phyloP scores from a whole-genome alignment of 2,329 filamentous ascomycete species.

The Aspergillus hortae region DNA sequence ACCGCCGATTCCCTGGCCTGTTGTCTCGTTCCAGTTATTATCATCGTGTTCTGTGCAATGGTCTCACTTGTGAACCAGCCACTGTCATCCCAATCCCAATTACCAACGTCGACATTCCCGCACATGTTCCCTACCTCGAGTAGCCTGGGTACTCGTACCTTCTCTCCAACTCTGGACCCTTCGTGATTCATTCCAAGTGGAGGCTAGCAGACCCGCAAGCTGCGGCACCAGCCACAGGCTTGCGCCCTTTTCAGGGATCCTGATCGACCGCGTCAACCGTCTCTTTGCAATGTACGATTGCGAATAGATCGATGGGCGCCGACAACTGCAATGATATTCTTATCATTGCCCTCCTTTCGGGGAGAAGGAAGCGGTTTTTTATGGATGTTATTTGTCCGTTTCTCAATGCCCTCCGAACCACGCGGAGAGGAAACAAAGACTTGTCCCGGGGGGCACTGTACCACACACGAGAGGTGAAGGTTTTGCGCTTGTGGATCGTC shows the following conservation, averaged over 20 bases:
- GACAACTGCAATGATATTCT: slow-evolving; percentile 35
- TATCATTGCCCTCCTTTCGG: slow-evolving; percentile 30
- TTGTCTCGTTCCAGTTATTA: slow-evolving; percentile 36
- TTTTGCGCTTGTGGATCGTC: slow-evolving; percentile 9
- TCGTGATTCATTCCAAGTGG: slow-evolving; percentile 14
- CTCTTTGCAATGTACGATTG: slow-evolving; percentile 52
- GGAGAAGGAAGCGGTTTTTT: slow-evolving; percentile 74
- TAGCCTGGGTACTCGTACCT: slow-evolving; percentile 33
- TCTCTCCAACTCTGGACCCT: slow-evolving; percentile 35
- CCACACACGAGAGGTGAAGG: slow-evolving; percentile 65
- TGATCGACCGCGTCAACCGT: slow-evolving; percentile 67
- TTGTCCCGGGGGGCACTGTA: slow-evolving; percentile 83
- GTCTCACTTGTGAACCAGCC: slow-evolving; percentile 13
- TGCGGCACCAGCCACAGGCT: slow-evolving; percentile 52
- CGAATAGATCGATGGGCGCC: slow-evolving; percentile 56
- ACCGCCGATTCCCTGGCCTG: slow-evolving; percentile 29
- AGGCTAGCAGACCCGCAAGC: slow-evolving; percentile 46
- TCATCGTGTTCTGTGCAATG: slow-evolving; percentile 17
- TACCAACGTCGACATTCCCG: slow-evolving; percentile 38
- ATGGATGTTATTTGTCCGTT: slow-evolving; percentile 91
- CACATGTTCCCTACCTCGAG: slow-evolving; percentile 47
- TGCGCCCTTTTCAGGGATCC: slow-evolving; percentile 47
- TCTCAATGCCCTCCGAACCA: slow-evolving; percentile 60
- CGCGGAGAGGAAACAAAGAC: slow-evolving; percentile 88
- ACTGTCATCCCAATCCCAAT: slow-evolving; percentile 8